Conservation (phyloP, 208 protist species). For the Plasmodiophora brassicae region DNA sequence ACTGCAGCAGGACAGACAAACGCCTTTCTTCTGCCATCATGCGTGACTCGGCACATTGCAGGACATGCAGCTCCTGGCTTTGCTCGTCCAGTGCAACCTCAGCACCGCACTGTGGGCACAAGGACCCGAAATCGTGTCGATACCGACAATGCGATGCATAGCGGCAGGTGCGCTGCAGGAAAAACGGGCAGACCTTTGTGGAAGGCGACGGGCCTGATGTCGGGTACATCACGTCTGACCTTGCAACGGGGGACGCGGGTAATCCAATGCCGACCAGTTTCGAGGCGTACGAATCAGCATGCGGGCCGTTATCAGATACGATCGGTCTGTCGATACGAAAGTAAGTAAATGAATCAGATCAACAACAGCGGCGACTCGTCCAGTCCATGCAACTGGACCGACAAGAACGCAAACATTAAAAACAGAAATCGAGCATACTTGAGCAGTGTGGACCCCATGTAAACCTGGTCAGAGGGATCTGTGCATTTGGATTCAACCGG, state of each 20-base stretch:
- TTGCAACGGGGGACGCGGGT: neutral
- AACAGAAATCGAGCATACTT: neutral
- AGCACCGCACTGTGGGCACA: slow-evolving; percentile 3
- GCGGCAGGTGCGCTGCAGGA: neutral
- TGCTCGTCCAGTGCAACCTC: neutral
- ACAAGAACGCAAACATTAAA: too few relatives aligned
- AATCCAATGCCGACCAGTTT: neutral
- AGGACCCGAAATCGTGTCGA: slow-evolving; percentile 15
- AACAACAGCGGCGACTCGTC: neutral
- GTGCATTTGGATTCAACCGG: slow-evolving; percentile 16
- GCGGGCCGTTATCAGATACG: too few relatives aligned
- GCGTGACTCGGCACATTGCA: neutral
- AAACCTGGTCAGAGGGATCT: slow-evolving; percentile 2
- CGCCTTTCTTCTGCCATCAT: neutral
- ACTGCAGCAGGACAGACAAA: neutral
- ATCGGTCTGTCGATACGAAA: too few relatives aligned
- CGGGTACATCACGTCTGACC: neutral
- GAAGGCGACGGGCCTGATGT: neutral
- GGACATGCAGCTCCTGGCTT: neutral
- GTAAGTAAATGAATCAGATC: neutral
- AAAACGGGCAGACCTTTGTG: slow-evolving; percentile 5
- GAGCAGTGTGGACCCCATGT: neutral
- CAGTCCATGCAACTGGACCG: too few relatives aligned
- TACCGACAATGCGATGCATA: slow-evolving; percentile 24
- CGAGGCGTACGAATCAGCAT: neutral